Conservation (phyloP, 2,329 filamentous ascomycete genomes). For the Colletotrichum somersetense region DNA sequence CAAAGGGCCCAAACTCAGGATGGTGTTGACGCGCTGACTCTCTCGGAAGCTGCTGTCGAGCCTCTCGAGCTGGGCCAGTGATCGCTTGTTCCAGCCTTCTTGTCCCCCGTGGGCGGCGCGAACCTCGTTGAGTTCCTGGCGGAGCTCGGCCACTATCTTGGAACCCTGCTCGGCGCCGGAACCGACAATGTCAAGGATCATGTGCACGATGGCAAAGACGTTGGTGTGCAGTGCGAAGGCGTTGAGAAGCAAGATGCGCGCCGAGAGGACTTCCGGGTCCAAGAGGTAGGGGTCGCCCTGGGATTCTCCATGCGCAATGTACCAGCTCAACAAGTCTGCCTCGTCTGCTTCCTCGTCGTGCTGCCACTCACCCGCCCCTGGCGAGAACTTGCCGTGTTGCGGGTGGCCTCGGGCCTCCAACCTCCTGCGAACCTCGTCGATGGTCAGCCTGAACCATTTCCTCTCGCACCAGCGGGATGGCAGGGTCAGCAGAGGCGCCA, state of each 20-base stretch:
- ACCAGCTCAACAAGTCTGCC: neutral
- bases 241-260: slow-evolving; percentile 44
- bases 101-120: slow-evolving; percentile 49
- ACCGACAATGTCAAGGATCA: slow-evolving; percentile 48
- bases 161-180: slow-evolving; percentile 1
- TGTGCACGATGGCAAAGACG: slow-evolving; percentile 52
- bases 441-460: slow-evolving; percentile 19
- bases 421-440: slow-evolving; percentile 14
- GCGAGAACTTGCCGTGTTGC: neutral
- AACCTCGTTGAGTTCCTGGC: slow-evolving; percentile 59
- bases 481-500: slow-evolving; percentile 18
- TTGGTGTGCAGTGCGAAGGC: slow-evolving; percentile 51
- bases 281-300: slow-evolving; percentile 46
- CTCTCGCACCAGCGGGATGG: slow-evolving; percentile 23
- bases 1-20: slow-evolving; percentile 46
- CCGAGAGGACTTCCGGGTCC: slow-evolving; percentile 45
- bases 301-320: slow-evolving; percentile 7
- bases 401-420: neutral
- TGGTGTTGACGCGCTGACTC: slow-evolving; percentile 52
- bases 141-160: slow-evolving; percentile 53
- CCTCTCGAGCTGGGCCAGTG: slow-evolving; percentile 52
- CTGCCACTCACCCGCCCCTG: neutral
- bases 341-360: neutral
- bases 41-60: slow-evolving; percentile 58
- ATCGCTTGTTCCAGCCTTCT: slow-evolving; percentile 49